Evolutionary conservation across 2,329 filamentous ascomycete species (phyloP).

Genomic region (Penicillium sp.): DNA sequence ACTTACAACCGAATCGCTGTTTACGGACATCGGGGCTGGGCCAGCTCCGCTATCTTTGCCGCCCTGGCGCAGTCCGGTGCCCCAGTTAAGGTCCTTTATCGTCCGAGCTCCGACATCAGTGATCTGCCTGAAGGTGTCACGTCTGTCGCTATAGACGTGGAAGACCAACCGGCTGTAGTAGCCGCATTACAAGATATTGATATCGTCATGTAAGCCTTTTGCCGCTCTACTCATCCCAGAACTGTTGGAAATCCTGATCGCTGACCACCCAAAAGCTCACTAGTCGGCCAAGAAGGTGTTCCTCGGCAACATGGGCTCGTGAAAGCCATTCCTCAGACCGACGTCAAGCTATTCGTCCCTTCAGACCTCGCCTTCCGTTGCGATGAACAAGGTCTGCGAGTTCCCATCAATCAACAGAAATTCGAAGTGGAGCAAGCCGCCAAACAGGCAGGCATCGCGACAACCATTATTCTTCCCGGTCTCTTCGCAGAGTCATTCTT

Average conservation of each 20-base stretch:
- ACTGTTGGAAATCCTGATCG: not conserved
- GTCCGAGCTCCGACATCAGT: conserved; percentile 13
- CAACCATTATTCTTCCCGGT: conserved; percentile 8
- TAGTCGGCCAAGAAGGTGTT: conserved; percentile 17
- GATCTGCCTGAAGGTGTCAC: conserved; percentile 5
- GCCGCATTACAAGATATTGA: conserved; percentile 15
- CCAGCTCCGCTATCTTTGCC: conserved; percentile 12
- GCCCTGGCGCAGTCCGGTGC: conserved; percentile 16
- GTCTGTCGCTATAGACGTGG: conserved; percentile 12
- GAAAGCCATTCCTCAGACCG: conserved; percentile 16
- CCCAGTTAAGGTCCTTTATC: conserved; percentile 13
- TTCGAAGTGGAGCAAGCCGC: conserved; percentile 13
- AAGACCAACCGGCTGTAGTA: conserved; percentile 10
- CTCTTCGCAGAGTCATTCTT: conserved; percentile 19
- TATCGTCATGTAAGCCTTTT: conserved; percentile 14
- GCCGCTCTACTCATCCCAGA: not conserved
- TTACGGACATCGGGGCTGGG: conserved; percentile 20
- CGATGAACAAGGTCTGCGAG: conserved; percentile 10
- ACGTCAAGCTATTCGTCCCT: conserved; percentile 18
- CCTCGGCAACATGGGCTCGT: conserved; percentile 11
- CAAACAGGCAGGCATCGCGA: conserved; percentile 14
- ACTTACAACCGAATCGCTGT: conserved; percentile 22
- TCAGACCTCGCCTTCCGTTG: conserved; percentile 14
- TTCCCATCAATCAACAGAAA: conserved; percentile 10
- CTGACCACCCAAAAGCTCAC: conserved; percentile 12